Percentiles rank a stretch among this genome's conserved stretches.
phyloP scores from a whole-genome alignment of 108 stramenopile genomes.

The Fragilaria crotonensis region DNA sequence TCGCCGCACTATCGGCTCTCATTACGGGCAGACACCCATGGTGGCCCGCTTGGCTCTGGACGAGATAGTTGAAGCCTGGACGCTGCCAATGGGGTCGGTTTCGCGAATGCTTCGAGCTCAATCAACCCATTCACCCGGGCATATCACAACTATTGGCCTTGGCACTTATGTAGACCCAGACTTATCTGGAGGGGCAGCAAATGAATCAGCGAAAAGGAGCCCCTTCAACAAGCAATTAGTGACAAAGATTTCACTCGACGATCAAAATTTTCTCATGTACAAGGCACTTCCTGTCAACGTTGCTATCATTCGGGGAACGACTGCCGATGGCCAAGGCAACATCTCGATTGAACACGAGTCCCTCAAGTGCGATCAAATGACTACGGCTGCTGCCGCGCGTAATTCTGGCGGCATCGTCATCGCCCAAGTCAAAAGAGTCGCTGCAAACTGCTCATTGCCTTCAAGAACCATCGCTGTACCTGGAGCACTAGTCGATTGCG shows the following conservation, averaged over 20 bases:
- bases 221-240: slow-evolving; percentile 33
- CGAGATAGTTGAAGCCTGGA: too few relatives aligned
- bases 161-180: slow-evolving; percentile 76
- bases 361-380: too few relatives aligned
- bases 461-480: slow-evolving; percentile 50
- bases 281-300: too few relatives aligned
- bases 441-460: slow-evolving; percentile 43
- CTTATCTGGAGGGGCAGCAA: slow-evolving; percentile 46
- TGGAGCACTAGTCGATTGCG: slow-evolving; percentile 67
- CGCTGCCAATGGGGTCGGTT: slow-evolving; percentile 66
- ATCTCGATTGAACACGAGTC: too few relatives aligned
- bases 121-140: slow-evolving; percentile 70
- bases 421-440: slow-evolving; percentile 69
- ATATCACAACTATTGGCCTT: slow-evolving; percentile 67
- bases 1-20: too few relatives aligned
- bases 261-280: slow-evolving; percentile 45
- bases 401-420: too few relatives aligned
- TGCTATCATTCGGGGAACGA: slow-evolving; percentile 71
- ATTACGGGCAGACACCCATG: slow-evolving; percentile 71
- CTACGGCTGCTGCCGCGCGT: too few relatives aligned
- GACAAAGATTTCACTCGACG: too few relatives aligned
- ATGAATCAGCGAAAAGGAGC: slow-evolving; percentile 36
- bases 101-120: slow-evolving; percentile 73
- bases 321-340: slow-evolving; percentile 67
- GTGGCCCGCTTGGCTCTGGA: slow-evolving; percentile 46